A percentile compares a stretch with the other conserved stretches of the same genome.
phyloP scores from a whole-genome alignment of 2,329 filamentous ascomycete genomes.

The Acephala macrosclerotiorum region DNA sequence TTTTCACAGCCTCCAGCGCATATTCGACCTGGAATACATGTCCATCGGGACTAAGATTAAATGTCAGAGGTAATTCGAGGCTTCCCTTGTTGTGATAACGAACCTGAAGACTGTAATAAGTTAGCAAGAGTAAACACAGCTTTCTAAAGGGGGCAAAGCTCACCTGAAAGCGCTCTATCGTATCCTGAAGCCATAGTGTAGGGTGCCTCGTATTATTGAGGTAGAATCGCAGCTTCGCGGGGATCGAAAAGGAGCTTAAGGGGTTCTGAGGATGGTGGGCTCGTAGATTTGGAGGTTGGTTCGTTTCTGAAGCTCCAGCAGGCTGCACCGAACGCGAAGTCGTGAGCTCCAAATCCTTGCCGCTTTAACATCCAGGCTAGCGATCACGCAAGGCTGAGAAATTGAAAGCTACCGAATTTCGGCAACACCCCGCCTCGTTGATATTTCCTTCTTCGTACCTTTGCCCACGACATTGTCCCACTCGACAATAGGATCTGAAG shows the following conservation, averaged over 20 bases:
- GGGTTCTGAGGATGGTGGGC: constrained; percentile 28
- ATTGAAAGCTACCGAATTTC: background rate
- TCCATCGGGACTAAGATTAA: constrained; percentile 81
- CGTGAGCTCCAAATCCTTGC: constrained; percentile 15
- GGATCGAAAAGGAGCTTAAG: constrained; percentile 22
- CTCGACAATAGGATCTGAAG: background rate
- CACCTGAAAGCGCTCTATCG: constrained; percentile 98
- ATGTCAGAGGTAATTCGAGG: constrained; percentile 52
- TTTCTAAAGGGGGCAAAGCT: constrained; percentile 48
- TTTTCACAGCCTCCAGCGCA: constrained; percentile 96
- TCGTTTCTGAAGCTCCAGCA: constrained; percentile 30
- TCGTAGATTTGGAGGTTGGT: constrained; percentile 28
- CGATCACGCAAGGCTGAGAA: constrained; percentile 24
- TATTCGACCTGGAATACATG: constrained; percentile 99
- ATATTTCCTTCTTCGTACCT: background rate
- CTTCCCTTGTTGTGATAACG: constrained; percentile 34
- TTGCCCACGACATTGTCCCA: constrained; percentile 1
- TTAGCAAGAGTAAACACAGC: constrained; percentile 53
- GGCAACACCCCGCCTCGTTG: constrained; percentile 3
- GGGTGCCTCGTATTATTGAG: constrained; percentile 3
- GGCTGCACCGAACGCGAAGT: constrained; percentile 39
- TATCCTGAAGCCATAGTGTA: constrained; percentile 88
- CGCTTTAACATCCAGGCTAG: background rate
- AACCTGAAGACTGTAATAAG: constrained; percentile 80
- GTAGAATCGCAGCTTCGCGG: constrained; percentile 23